Base-by-base conservation (phyloP, 2,329 filamentous ascomycete genomes). In the Claviceps citrina region DNA sequence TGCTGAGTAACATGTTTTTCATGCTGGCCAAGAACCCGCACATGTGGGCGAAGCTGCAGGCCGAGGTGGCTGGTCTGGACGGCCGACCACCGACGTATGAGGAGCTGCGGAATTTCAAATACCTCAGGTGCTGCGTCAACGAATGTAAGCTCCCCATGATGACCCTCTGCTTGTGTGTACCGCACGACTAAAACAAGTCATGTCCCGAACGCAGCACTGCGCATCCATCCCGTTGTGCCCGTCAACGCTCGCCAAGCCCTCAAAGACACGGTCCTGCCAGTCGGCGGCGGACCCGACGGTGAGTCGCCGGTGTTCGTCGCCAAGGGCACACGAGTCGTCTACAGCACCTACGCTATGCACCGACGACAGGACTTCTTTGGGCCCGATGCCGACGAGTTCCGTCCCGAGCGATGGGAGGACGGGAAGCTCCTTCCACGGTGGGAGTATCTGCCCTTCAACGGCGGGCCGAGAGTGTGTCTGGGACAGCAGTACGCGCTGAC, bases 1-100 rank as follows among this genome's bases (percentile, higher is more conserved):
- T 70, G 3, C 55, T 75, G 2, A 62, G 65, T 8, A 72, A 66
- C 64, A 51, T 63, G 13, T 63, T 71, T 38, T 59, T 60, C 43
- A 52, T 55, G n/a, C 50, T 71, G 12, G 54, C 64, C 1, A 57
- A 60, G 20, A 10, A 25, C 13, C 20, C 32, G 7, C 4, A 5
- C 12, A 6, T 16, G 30, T 26, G 15, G 20, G 15, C 20, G 10
- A 19, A n/a, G 15, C 5, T 32, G 30, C 16, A 28, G 16, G 25
- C 25, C 5, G 35, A 28, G 15, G 35, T 37, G 2, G 35, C 35
- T n/a, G 16, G 7, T 0, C 36, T 49, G 28, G 27, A 49, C 15
- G 46, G 47, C n/a, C 40, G 40, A 36, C n/a, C 33, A 9, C 51
- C 50, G 5, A 47, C 38, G 1, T 51, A 46, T 19, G 46, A 49